phyloP scores from a whole-genome alignment of 2,329 filamentous ascomycete species.

The Phialocephala subalpina region DNA sequence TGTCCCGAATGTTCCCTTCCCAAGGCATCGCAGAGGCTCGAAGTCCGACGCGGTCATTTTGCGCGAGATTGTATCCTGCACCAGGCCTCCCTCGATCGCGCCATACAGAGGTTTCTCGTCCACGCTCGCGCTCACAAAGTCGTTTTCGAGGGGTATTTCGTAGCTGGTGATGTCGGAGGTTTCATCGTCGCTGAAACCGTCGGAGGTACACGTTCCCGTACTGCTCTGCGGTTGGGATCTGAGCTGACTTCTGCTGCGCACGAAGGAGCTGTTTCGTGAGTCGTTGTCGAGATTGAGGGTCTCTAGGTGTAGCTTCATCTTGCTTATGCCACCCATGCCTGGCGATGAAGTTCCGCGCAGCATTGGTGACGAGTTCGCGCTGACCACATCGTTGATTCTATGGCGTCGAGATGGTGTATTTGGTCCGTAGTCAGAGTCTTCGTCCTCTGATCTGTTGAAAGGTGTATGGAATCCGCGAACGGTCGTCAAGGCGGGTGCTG shows the following conservation, averaged over 20 bases:
- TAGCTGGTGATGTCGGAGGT: conserved; percentile 82
- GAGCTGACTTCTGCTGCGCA: conserved; percentile 64
- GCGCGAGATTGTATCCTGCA: conserved; percentile 56
- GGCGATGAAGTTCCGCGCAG: conserved; percentile 56
- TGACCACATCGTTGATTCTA: conserved; percentile 53
- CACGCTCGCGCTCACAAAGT: conserved; percentile 79
- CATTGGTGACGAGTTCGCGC: conserved; percentile 67
- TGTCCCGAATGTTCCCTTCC: conserved; percentile 95
- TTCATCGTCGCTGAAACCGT: conserved; percentile 62
- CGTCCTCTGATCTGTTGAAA: conserved; percentile 56
- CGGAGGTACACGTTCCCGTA: conserved; percentile 40
- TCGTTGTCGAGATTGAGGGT: conserved; percentile 71
- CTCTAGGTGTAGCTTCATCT: conserved; percentile 83
- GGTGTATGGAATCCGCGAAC: conserved; percentile 46
- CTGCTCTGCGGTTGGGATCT: conserved; percentile 62
- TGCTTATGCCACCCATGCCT: conserved; percentile 77
- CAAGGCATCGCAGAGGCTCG: conserved; percentile 87
- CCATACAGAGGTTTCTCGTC: conserved; percentile 48
- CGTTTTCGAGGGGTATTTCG: conserved; percentile 83
- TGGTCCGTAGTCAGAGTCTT: conserved; percentile 60
- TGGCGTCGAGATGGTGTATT: conserved; percentile 46
- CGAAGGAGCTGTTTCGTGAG: conserved; percentile 63
- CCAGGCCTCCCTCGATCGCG: conserved; percentile 61
- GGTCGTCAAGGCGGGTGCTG: conserved; percentile 40
- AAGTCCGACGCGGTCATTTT: conserved; percentile 96